phyloP scores from a whole-genome alignment of 2,329 filamentous ascomycete genomes.

The Phialophora macrospora region DNA sequence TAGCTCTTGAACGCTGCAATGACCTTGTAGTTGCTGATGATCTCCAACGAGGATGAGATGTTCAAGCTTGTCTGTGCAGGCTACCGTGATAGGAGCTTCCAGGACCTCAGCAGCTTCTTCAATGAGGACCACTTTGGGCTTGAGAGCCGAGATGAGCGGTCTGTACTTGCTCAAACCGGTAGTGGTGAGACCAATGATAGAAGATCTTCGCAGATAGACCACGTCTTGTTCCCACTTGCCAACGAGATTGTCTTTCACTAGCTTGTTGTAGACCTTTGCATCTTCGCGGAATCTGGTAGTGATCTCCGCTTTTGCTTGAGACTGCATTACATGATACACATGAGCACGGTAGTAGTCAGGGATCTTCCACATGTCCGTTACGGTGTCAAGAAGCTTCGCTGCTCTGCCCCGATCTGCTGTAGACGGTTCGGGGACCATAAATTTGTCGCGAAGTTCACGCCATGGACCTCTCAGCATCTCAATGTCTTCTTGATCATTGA shows the following conservation, averaged over 20 bases:
- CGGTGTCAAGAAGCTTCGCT: constrained; percentile 42
- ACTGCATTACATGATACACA: constrained; percentile 70
- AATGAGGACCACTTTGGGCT: constrained; percentile 71
- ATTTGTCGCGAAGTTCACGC: constrained; percentile 51
- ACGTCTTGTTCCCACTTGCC: constrained; percentile 65
- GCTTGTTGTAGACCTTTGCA: constrained; percentile 56
- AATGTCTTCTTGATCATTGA: constrained; percentile 59
- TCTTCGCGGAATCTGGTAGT: constrained; percentile 55
- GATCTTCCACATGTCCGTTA: constrained; percentile 66
- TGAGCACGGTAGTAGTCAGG: constrained; percentile 60
- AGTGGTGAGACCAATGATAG: constrained; percentile 71
- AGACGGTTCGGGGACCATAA: constrained; percentile 39
- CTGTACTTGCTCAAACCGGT: constrained; percentile 83
- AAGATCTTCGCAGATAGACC: constrained; percentile 64
- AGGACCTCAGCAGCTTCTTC: constrained; percentile 80
- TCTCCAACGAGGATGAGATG: constrained; percentile 76
- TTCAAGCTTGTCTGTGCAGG: constrained; percentile 65
- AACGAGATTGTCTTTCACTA: constrained; percentile 60
- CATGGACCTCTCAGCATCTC: constrained; percentile 58
- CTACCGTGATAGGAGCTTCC: constrained; percentile 61
- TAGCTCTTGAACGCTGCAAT: constrained; percentile 66
- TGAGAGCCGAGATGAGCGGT: constrained; percentile 67
- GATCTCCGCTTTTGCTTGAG: constrained; percentile 57
- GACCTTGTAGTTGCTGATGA: constrained; percentile 75
- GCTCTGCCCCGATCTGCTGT: constrained; percentile 46